phyloP scores from a whole-genome alignment of 139 green algal species.

The Spirogloea muscicola region DNA sequence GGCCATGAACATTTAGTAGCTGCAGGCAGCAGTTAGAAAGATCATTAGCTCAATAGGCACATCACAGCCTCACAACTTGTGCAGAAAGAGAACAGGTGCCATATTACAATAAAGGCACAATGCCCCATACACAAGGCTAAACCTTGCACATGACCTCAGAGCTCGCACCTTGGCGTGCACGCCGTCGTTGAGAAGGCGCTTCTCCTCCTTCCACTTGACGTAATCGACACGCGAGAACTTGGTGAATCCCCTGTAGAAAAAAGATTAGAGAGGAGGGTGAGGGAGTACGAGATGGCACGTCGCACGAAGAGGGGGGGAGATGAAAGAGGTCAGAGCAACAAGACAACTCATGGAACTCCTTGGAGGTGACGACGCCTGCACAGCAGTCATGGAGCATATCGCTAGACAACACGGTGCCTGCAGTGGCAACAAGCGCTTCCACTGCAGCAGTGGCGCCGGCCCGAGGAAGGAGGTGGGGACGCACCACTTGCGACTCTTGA shows the following conservation, averaged over 20 bases:
- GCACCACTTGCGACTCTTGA: conserved; percentile 88
- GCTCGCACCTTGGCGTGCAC: conserved; percentile 67
- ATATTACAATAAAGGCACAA: not conserved
- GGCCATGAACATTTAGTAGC: conserved; percentile 4
- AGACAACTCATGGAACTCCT: no score
- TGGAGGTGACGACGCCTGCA: no score
- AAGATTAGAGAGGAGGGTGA: no score
- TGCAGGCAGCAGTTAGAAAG: not conserved
- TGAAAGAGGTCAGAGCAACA: no score
- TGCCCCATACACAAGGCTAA: not conserved
- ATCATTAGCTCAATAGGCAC: not conserved
- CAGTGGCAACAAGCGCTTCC: no score
- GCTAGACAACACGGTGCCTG: not conserved
- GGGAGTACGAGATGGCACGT: no score
- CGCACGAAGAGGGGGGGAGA: no score
- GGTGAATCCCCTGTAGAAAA: conserved; percentile 85
- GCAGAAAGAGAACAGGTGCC: not conserved
- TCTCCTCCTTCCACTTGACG: conserved; percentile 84
- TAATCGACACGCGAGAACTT: conserved; percentile 83
- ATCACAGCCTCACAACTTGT: not conserved
- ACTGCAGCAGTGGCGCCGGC: no score
- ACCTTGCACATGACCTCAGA: not conserved
- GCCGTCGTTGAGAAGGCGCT: conserved; percentile 80
- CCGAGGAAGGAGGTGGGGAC: no score
- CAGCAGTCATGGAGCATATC: conserved; percentile 7